These are phyloP conservation scores for Hypoxylon sp. DNA, from an alignment of 2,329 filamentous ascomycete species.

Conservation along the genomic window DNA sequence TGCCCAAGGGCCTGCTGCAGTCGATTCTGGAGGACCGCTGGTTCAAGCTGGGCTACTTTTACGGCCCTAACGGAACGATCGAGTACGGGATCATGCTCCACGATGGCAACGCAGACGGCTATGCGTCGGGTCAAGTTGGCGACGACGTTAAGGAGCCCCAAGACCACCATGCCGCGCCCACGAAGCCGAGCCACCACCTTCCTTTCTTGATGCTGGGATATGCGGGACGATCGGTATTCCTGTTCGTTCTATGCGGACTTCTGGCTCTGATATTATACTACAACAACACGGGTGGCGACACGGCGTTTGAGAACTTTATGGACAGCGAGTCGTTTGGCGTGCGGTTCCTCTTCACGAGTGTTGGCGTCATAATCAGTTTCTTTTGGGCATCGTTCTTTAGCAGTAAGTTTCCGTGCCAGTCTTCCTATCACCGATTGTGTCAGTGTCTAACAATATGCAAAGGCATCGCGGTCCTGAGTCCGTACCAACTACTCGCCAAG, in stretches of 20 bases:
- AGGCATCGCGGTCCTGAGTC: slow-evolving; percentile 49
- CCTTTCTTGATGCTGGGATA: slow-evolving; percentile 45
- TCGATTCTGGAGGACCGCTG: slow-evolving; percentile 31
- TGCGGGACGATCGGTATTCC: slow-evolving; percentile 35
- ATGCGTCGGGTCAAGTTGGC: background rate
- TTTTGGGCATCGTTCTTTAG: slow-evolving; percentile 50
- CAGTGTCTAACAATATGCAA: background rate
- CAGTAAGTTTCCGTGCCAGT: slow-evolving; percentile 39
- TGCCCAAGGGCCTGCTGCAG: slow-evolving; percentile 29
- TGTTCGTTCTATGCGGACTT: slow-evolving; percentile 42
- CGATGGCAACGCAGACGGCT: slow-evolving; percentile 6
- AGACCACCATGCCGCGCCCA: slow-evolving; percentile 17
- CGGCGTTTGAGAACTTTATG: slow-evolving; percentile 53
- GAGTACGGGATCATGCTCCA: slow-evolving; percentile 43
- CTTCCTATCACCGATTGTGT: background rate
- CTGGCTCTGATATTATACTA: slow-evolving; percentile 50
- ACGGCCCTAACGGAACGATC: slow-evolving; percentile 35
- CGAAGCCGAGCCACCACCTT: slow-evolving; percentile 31
- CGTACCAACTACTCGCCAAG: slow-evolving; percentile 48
- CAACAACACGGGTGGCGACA: slow-evolving; percentile 46
- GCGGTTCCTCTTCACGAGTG: slow-evolving; percentile 50
- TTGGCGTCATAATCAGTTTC: slow-evolving; percentile 50
- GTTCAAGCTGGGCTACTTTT: slow-evolving; percentile 43
- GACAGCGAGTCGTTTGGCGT: slow-evolving; percentile 50
- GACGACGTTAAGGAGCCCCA: slow-evolving; percentile 12